Evolutionary conservation across 768 basidiomycete species (phyloP).

Genomic region (Lentinus brumalis): DNA sequence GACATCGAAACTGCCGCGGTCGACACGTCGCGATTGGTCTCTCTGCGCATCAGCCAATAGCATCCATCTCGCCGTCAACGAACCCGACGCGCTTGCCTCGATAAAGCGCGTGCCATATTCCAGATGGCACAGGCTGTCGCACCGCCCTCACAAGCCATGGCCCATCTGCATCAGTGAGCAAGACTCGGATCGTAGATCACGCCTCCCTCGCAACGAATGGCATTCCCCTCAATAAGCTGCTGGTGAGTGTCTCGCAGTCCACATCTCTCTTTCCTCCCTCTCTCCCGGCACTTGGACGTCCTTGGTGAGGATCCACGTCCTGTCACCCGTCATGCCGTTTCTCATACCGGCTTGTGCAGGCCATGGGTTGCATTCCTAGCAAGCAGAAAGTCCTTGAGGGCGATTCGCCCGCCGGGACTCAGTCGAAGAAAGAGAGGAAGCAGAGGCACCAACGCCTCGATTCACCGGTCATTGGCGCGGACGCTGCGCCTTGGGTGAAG

Average conservation of each 20-base stretch:
- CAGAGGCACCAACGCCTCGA: constrained; percentile 13
- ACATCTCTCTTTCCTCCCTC: not conserved
- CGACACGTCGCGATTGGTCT: not conserved
- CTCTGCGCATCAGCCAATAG: not conserved
- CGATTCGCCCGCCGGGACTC: constrained; percentile 6
- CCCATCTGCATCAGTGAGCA: constrained; percentile 14
- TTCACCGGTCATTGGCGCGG: constrained; percentile 25
- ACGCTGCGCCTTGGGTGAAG: constrained; percentile 34
- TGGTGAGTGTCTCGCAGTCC: not conserved
- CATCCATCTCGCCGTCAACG: not conserved
- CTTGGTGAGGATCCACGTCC: constrained; percentile 1
- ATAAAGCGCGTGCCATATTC: not conserved
- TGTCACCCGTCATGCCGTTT: not conserved
- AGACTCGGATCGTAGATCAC: constrained; percentile 11
- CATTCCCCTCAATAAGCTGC: constrained; percentile 6
- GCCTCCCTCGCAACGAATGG: constrained; percentile 15
- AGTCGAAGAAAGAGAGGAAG: constrained; percentile 12
- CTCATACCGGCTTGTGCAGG: not conserved
- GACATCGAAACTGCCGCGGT: not conserved
- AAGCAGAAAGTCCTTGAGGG: constrained; percentile 32
- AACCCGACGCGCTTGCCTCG: constrained; percentile 1
- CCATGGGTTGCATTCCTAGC: constrained; percentile 48
- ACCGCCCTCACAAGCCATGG: not conserved
- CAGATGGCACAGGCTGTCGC: constrained; percentile 6
- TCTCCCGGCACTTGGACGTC: constrained; percentile 3